Evolutionary conservation across 805 yeast genomes (phyloP).

Genomic region (Cyberlindnera xylosilytica): DNA sequence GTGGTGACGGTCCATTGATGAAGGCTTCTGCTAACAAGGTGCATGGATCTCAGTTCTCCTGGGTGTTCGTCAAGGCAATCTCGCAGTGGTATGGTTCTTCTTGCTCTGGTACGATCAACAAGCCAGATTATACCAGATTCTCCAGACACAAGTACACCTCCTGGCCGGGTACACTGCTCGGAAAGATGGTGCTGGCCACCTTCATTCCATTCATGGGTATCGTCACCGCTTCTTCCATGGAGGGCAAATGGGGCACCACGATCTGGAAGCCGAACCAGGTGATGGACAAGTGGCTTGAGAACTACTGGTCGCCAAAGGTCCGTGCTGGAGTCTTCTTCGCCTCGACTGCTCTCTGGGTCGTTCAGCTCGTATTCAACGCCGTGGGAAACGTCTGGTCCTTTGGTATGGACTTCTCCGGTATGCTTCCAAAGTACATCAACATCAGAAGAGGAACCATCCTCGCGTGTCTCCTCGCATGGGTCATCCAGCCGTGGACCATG

Average conservation of each 20-base stretch:
- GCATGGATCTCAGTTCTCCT: conserved; percentile 24
- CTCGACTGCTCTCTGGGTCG: conserved; percentile 6
- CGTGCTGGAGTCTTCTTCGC: conserved; percentile 40
- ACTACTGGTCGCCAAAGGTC: conserved; percentile 30
- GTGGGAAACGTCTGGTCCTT: conserved; percentile 30
- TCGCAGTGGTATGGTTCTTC: conserved; percentile 38
- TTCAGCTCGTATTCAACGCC: conserved; percentile 14
- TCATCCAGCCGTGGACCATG: conserved; percentile 36
- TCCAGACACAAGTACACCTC: conserved; percentile 26
- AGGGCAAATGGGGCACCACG: conserved; percentile 32
- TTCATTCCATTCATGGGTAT: conserved; percentile 38
- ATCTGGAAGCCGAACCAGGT: conserved; percentile 37
- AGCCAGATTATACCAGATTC: conserved; percentile 39
- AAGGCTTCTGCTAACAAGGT: conserved; percentile 5
- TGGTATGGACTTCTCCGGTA: conserved; percentile 27
- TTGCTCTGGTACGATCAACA: conserved; percentile 36
- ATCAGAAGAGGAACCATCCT: conserved; percentile 36
- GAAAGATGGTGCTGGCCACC: conserved; percentile 32
- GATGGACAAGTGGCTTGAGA: conserved; percentile 35
- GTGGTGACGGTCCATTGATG: conserved; percentile 12
- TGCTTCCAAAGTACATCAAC: conserved; percentile 22
- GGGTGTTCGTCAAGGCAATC: conserved; percentile 39
- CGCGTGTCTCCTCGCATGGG: conserved; percentile 30
- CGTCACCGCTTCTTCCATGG: conserved; percentile 34
- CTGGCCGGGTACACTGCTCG: conserved; percentile 28